Evolutionary conservation across 129 eudicot species (phyloP).

Genomic region (Flaveria ramosissima): DNA sequence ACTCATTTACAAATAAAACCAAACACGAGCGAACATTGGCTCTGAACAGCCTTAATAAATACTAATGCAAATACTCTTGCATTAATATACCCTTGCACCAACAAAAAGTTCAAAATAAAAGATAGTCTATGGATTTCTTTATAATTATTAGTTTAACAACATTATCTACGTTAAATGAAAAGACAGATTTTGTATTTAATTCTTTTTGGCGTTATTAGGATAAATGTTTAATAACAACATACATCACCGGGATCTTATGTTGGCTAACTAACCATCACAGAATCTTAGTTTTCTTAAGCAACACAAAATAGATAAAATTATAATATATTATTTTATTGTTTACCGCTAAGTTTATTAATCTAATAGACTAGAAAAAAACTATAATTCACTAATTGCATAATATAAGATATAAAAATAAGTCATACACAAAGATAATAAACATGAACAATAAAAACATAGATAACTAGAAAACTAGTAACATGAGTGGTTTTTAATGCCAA

Average conservation of each 20-base stretch:
- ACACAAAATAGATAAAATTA: neutral
- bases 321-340: neutral
- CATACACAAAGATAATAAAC: neutral
- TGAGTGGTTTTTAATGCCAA: neutral
- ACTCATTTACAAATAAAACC: too few relatives aligned
- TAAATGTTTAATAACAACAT: slow-evolving; percentile 11
- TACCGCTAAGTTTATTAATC: too few relatives aligned
- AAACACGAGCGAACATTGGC: too few relatives aligned
- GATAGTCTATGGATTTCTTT: neutral
- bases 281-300: slow-evolving; percentile 22
- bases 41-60: too few relatives aligned
- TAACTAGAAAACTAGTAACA: neutral
- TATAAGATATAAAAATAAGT: neutral
- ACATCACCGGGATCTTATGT: slow-evolving; percentile 21
- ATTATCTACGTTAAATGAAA: neutral
- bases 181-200: slow-evolving; percentile 6
- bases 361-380: neutral
- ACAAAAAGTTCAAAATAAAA: too few relatives aligned
- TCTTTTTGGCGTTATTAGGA: slow-evolving; percentile 13
- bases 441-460: neutral
- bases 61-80: too few relatives aligned
- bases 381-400: neutral
- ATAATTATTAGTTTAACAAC: neutral
- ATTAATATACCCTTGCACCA: too few relatives aligned
- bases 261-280: slow-evolving; percentile 38